Base-by-base conservation (phyloP, 1,139 yeast genomes). In the Suhomyces yuchorum region DNA sequence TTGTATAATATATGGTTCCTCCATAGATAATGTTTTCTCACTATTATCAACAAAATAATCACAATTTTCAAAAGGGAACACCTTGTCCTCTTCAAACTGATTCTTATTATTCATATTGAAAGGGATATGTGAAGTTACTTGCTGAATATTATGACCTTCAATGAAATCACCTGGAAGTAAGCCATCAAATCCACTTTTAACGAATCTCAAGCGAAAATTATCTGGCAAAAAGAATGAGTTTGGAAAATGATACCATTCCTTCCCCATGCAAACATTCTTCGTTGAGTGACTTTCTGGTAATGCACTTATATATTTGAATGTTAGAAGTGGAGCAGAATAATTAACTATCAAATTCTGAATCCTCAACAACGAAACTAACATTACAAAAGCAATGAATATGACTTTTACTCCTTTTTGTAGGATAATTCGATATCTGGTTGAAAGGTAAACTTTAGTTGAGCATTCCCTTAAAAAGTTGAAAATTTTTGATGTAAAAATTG, bases 171-270 rank as follows among this genome's bases (percentile, higher is more conserved):
- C 96, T 0, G 98, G 99, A 40, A 92, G 71, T 49, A 92, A 70
- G 0, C 98, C 98, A 61, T 84, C 81, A 65, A 92, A 92, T 1
- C 95, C 96, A 49, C 91, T 84, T 49, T 75, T 72, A 8, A 88
- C 82, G 63, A 89, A 92, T 56, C 73, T 72, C 23, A 90, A 67
- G 52, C 97, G 71, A 50, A 78, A 69, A 32, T 78, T 74, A 18
- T 72, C 69, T 2, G 87, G 85, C 20, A 92, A 69, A 61, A 91
- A 88, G 63, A 91, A 87, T 0, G 97, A 91, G 1, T 87, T 84
- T 11, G 98, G 97, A 67, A 73, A 92, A 60, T 93, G 88, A 60
- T 90, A 90, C 97, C 98, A 92, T 68, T 93, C 98, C 51, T 96
- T 80, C 2, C 97, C 97, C 19, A 88, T 77, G 63, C 98, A 93